Percentiles rank a stretch among this genome's conserved stretches.
Conservation (phyloP, 345 rosid species). For the Corymbia maculata region DNA sequence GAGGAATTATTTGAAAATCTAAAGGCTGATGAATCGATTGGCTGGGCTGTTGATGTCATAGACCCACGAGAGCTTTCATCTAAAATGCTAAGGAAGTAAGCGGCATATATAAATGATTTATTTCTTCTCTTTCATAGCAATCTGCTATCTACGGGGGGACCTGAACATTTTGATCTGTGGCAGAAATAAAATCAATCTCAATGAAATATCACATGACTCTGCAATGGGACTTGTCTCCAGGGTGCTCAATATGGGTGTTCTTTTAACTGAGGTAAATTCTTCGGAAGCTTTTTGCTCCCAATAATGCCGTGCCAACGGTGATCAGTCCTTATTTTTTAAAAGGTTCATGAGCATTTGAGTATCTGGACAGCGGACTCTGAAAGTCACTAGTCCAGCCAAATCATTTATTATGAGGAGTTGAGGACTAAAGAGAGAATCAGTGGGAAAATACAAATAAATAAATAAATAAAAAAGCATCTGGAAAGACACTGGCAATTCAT, state of each 20-base stretch:
- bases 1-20: conserved; percentile 70
- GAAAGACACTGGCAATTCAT: neutral
- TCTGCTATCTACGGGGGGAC: neutral
- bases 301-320: neutral
- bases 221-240: conserved; percentile 73
- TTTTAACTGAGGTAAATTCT: conserved; percentile 66
- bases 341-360: neutral
- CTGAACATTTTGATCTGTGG: neutral
- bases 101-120: neutral
- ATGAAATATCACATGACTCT: conserved; percentile 89
- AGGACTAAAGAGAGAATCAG: neutral
- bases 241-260: conserved; percentile 68
- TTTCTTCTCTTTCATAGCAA: neutral
- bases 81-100: conserved; percentile 83
- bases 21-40: conserved; percentile 65
- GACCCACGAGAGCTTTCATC: conserved; percentile 91
- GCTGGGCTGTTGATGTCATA: conserved; percentile 96
- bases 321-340: neutral
- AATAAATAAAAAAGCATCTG: neutral
- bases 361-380: neutral
- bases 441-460: neutral
- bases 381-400: neutral
- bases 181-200: conserved; percentile 79
- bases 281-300: neutral
- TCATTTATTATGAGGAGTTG: neutral